Evolutionary conservation across 179 eudicot species (phyloP), one percentile per base, ranked within the genome.

Genomic region (Vitellaria paradoxa): DNA sequence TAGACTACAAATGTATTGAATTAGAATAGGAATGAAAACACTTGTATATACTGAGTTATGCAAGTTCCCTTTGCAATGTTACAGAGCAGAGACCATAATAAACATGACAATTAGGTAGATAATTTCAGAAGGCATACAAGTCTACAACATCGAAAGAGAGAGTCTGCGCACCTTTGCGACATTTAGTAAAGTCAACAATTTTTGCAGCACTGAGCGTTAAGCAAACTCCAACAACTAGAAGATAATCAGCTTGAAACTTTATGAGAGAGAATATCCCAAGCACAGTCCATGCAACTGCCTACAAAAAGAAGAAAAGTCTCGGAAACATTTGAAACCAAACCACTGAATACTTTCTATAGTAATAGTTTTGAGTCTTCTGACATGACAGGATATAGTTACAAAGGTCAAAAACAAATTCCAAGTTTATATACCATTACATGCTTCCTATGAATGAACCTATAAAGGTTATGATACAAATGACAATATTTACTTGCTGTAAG

Each of bases 221-320:
- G 81, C 98, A 94, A 74, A 94, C 98, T 67, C 94, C 91, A 69
- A 94, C 89, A 70, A 92, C 97, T 52, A 94, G 96, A 59, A 91
- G 91, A 77, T 89, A 94, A 87, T 94, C 98, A 66, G 96, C 97
- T 85, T 94, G 98, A 78, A 94, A 88, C 84, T 93, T 90, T 80
- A 94, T 88, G 76, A 94, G 87, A 77, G 98, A 94, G 86, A 94
- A 92, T 76, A 90, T 83, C 79, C 87, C 97, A 47, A 94, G 87
- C 64, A 94, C 61, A 70, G 91, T 73, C 98, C 98, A 94, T 24
- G 83, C 86, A 81, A 70, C 98, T 74, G 97, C 98, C 98, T 94
- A 63, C 83, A 47, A 15, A n/a, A 69, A 74, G 61, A 85, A 67
- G 71, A 56, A 65, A 63, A 21, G 53, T 9, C 7, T 24, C 47